Base-by-base conservation (phyloP, 345 rosid genomes). In the Eucalyptus polybractea region DNA sequence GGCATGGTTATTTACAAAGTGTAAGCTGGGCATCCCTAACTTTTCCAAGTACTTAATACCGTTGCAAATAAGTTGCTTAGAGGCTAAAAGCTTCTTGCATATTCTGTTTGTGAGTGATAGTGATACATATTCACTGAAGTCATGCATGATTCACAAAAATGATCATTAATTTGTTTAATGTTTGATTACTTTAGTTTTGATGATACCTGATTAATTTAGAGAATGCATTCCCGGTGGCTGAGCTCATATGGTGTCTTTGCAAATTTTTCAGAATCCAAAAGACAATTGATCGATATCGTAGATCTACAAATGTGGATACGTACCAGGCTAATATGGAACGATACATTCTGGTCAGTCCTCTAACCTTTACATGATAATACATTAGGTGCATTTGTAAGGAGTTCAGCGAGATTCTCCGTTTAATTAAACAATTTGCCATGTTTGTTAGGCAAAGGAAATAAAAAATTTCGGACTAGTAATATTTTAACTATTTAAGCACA, bases 201-300 rank as follows among this genome's bases (percentile, higher is more conserved):
- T 40, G 83, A 76, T 40, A 76, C 29, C 47, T 40, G 47, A 40
- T 76, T 76, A 76, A 40, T 40, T 40, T 37, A 29, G 29, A 76
- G 83, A 76, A 72, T 16, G 8, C 81, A 37, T 37, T 72, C 25
- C 81, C 0, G 8, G 81, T 37, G 45, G 81, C 45, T 37, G 81
- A 72, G 45, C 45, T 69, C 25, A 33, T 33, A 72, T 40, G 47
- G 29, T 76, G 83, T 6, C 69, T 62, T 87, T 88, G 29, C 29
- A 62, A 60, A 60, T 88, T 44, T 49, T 89, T 86, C 92, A 96
- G 96, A 49, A 88, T 93, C 89, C 89, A 89, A 50, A 91, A 88
- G 86, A 94, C 92, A 3, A 88, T 94, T 50, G 94, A 95, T 24
- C 93, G 97, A 86, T 94, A 94, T 86, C 31, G 8, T 5, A 91